Percentiles rank a stretch among this genome's conserved stretches.
Evolutionary conservation across 768 basidiomycete genomes (phyloP).

Genomic region (Rhizopogon vesiculosus): DNA sequence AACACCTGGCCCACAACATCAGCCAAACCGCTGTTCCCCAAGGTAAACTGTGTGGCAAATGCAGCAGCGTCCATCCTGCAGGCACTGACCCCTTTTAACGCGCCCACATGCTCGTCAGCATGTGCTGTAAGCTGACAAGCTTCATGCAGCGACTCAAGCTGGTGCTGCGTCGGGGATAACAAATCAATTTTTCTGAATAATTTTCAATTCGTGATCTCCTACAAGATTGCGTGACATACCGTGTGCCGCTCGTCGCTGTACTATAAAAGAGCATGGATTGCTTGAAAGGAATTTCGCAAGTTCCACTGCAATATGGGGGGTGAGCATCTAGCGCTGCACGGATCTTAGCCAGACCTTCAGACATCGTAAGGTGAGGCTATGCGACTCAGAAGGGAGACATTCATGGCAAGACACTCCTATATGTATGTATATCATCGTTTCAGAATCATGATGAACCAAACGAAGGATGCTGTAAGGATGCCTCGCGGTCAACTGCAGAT

Average conservation of each 20-base stretch:
- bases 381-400: background rate
- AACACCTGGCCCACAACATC: slow-evolving; percentile 19
- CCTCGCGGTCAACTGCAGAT: background rate
- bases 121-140: slow-evolving; percentile 39
- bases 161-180: background rate
- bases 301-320: slow-evolving; percentile 1
- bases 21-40: slow-evolving; percentile 21
- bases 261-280: background rate
- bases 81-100: slow-evolving; percentile 38
- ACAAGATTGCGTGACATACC: background rate
- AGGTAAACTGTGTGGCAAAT: slow-evolving; percentile 32
- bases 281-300: background rate
- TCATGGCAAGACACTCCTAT: background rate
- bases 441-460: background rate
- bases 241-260: background rate
- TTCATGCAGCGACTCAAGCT: slow-evolving; percentile 18
- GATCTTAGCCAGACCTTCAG: slow-evolving; percentile 4
- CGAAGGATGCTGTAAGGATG: background rate
- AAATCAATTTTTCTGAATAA: background rate
- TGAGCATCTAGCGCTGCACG: background rate
- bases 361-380: background rate
- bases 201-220: background rate
- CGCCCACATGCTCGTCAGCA: slow-evolving; percentile 29
- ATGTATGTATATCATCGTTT: background rate
- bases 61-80: slow-evolving; percentile 35